A percentile compares a stretch with the other conserved stretches of the same genome.
These are phyloP conservation scores for Brasilioporus rufonigricans DNA, from an alignment of 768 basidiomycete genomes.

Conservation along the genomic window DNA sequence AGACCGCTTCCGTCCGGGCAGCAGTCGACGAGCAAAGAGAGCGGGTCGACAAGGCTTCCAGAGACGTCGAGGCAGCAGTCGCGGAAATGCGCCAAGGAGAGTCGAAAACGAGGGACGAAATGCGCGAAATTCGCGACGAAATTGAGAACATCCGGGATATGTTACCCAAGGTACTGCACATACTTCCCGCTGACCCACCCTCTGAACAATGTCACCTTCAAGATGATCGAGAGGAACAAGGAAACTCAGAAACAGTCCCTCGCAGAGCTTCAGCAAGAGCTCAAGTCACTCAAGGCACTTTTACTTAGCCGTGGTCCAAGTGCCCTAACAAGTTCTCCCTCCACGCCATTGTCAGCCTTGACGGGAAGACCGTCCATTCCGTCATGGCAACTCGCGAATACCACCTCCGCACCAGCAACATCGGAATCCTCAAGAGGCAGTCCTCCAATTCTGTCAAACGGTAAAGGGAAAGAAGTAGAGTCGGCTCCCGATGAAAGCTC, in stretches of 20 bases:
- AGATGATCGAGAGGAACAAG: constrained; percentile 97
- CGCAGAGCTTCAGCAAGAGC: constrained; percentile 85
- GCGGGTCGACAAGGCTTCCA: constrained; percentile 66
- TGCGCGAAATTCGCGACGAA: constrained; percentile 90
- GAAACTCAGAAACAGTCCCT: constrained; percentile 81
- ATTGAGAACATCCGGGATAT: constrained; percentile 87
- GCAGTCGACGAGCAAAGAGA: constrained; percentile 77
- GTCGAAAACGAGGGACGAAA: constrained; percentile 75
- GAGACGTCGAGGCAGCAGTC: constrained; percentile 70
- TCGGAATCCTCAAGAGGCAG: constrained; percentile 12
- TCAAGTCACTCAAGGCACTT: constrained; percentile 91
- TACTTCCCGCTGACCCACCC: background rate
- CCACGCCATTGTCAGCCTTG: constrained; percentile 49
- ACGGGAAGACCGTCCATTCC: constrained; percentile 75
- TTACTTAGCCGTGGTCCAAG: constrained; percentile 68
- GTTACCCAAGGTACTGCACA: constrained; percentile 76
- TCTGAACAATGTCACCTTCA: constrained; percentile 1
- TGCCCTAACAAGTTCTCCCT: constrained; percentile 44
- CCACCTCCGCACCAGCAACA: constrained; percentile 23
- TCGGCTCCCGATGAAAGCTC: constrained; percentile 11
- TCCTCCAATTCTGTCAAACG: constrained; percentile 31
- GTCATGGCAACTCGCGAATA: constrained; percentile 79
- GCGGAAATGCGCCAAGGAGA: constrained; percentile 78
- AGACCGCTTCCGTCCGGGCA: constrained; percentile 67
- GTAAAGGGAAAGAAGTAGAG: constrained; percentile 61